Evolutionary conservation across 306 rosid species (phyloP), one percentile per base, ranked within the genome.

Genomic region (Trifolium repens): DNA sequence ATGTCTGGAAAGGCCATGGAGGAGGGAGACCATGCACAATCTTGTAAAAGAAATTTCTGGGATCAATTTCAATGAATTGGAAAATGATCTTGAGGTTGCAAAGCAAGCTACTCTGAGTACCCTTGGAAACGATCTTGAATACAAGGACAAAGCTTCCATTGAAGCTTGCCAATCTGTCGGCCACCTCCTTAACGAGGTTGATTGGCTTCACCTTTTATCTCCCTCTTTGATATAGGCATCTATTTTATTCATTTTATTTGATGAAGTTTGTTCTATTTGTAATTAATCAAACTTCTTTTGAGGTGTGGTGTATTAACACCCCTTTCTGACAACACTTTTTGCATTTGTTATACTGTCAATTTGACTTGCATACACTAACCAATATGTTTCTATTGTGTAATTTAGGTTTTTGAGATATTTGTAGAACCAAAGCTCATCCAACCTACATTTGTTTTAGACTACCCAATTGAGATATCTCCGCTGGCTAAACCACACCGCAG

Each of bases 401-500:
- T 76, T 79, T 85, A 94, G 99, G 89, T 94, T 79, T 94, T 92
- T 82, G 97, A 94, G 90, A 76, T 90, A 61, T 62, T 76, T 75
- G 97, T 94, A 42, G 99, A 94, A 85, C 88, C 97, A 58, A 89
- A 84, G 89, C 99, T 94, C 52, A 76, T 94, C 74, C 99, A 94
- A 80, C 99, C 99, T 24, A 94, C 97, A 63, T 94, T 94, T 86
- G 99, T 94, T 54, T 83, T 94, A 83, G 97, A 94, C 88, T 94
- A 94, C 79, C 99, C 99, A 43, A 73, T 94, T 70, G 97, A 94
- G 89, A 84, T 94, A 85, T 94, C 99, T 81, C 97, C 99, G 27
- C 80, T 94, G 78, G 99, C 99, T 68, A 94, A 94, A 81, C 96
- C 97, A 74, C 99, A 94, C 80, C 81, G 93, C 77, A 94, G 99